phyloP scores from a whole-genome alignment of 73 alveolate genomes.

The Loxodes magnus region DNA sequence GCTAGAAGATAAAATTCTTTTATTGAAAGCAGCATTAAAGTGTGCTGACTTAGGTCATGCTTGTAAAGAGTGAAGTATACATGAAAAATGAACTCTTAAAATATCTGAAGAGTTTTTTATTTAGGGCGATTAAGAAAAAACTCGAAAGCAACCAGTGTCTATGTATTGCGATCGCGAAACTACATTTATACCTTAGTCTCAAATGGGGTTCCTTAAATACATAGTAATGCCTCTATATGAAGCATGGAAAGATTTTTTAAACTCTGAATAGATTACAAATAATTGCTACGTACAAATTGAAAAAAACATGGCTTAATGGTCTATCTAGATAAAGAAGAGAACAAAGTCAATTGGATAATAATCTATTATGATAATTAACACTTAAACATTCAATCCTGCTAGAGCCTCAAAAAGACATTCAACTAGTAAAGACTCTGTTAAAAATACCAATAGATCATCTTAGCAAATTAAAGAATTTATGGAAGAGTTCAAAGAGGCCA shows the following conservation, averaged over 20 bases:
- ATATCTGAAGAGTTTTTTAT: conserved; percentile 7
- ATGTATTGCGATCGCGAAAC: conserved; percentile 11
- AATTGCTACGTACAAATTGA: conserved; percentile 2
- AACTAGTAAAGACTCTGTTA: not conserved
- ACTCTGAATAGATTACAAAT: not conserved
- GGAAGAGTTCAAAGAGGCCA: conserved; percentile 7
- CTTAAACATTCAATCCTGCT: not conserved
- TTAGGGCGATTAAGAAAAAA: conserved; percentile 10
- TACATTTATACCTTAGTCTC: conserved; percentile 9
- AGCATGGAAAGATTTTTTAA: not conserved
- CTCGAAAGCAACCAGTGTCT: not conserved
- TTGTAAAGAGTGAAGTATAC: not conserved
- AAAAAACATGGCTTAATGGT: not conserved
- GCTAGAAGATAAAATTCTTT: not conserved
- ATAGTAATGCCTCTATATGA: conserved; percentile 5
- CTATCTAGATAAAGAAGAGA: not conserved
- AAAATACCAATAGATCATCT: not conserved
- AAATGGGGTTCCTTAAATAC: conserved; percentile 8
- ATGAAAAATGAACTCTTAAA: conserved; percentile 8
- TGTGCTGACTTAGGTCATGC: conserved; percentile 14
- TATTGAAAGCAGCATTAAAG: not conserved
- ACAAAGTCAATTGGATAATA: not conserved
- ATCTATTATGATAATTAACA: not conserved
- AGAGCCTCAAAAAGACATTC: not conserved
- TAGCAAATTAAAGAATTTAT: conserved; percentile 7